Conservation (phyloP, 2,329 filamentous ascomycete genomes). For the Botrytis aclada region DNA sequence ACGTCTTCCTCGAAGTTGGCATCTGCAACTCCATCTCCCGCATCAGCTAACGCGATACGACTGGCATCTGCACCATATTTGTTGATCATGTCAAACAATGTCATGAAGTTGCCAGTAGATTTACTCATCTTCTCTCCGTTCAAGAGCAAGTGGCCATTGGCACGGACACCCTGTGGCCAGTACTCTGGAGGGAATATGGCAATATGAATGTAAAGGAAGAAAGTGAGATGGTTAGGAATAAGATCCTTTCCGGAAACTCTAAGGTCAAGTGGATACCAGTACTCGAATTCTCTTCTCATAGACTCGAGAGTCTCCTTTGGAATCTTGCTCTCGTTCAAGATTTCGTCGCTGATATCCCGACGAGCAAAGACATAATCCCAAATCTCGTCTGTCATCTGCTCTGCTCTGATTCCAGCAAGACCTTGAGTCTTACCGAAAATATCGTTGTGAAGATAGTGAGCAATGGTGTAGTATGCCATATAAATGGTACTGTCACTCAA, state of each 20-base stretch:
- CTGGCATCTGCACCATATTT: constrained; percentile 96
- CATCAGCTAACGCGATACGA: constrained; percentile 87
- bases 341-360: constrained; percentile 63
- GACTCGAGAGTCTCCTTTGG: constrained; percentile 68
- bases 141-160: constrained; percentile 89
- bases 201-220: constrained; percentile 90
- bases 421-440: constrained; percentile 77
- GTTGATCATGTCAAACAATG: constrained; percentile 75
- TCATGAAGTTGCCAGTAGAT: constrained; percentile 96
- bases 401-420: constrained; percentile 63
- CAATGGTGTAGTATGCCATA: constrained; percentile 74
- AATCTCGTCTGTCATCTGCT: constrained; percentile 90
- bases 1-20: constrained; percentile 97
- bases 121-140: constrained; percentile 99
- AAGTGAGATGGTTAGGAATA: constrained; percentile 90
- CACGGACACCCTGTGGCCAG: constrained; percentile 82
- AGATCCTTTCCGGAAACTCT: constrained; percentile 89
- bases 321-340: constrained; percentile 66
- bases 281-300: constrained; percentile 90
- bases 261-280: constrained; percentile 93
- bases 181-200: constrained; percentile 85
- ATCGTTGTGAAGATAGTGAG: constrained; percentile 72
- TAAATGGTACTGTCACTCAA: constrained; percentile 92
- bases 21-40: constrained; percentile 89
- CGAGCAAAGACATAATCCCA: constrained; percentile 95